Evolutionary conservation across 2,329 filamentous ascomycete species (phyloP), one percentile per base, ranked within the genome.

Genomic region (Monosporascus sp.): DNA sequence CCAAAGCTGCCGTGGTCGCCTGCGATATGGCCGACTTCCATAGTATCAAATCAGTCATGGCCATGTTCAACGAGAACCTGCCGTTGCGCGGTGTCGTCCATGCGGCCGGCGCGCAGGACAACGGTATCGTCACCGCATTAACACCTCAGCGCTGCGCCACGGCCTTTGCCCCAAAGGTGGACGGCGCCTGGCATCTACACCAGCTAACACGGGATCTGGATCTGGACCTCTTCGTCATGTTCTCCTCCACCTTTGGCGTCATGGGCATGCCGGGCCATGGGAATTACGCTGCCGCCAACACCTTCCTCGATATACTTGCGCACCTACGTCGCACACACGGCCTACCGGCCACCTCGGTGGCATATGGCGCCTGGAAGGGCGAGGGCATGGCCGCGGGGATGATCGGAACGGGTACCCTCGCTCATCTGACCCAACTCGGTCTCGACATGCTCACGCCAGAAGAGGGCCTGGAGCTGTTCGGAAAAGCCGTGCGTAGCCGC

Each of bases 81-180:
- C 65, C 66, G n/a, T 51, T 68, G 46, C 58, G 66, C n/a, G 66
- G 65, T 26, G 56, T 68, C 16, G 48, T 68, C 27, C 66, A 68
- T 49, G 64, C 64, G 6, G 65, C 65, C 22, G 66, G 66, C 9
- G 57, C 62, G 14, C 35, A 49, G 7, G 63, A 67, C 55, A 56
- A 58, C 9, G 65, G 66, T 9, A 52, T 65, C 35, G 58, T 68
- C 19, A 51, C 55, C 5, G n/a, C 63, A 48, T 55, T 68, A 62
- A 68, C 65, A 20, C 58, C 61, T 8, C 52, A 64, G 53, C 49
- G 57, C 11, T 68, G 57, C 49, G 58, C 54, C 20, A 61, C 54
- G 31, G 58, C 56, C 3, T 48, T 66, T 37, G 57, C 40, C 9
- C 60, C 65, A 16, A 66, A 68, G 46, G 60, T 62, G 3, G 46